Conservation (phyloP, 176 grass and related monocot species). For the Alopecurus myosuroides region DNA sequence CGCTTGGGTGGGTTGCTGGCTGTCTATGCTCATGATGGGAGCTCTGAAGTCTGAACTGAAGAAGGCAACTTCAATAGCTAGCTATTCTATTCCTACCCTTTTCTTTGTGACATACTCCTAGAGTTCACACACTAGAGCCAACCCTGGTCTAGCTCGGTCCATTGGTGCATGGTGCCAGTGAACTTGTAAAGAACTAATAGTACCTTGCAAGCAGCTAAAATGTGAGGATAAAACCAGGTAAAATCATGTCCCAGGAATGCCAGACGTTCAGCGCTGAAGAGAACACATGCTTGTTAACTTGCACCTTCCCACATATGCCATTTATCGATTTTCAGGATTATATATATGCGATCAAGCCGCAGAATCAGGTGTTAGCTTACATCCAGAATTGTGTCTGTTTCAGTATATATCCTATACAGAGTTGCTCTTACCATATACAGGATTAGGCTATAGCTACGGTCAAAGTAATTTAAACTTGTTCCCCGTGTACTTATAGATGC, state of each 20-base stretch:
- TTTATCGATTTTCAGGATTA: neutral
- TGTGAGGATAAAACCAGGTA: neutral
- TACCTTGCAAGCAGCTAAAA: neutral
- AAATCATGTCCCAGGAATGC: neutral
- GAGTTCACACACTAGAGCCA: no score
- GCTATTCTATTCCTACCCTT: no score
- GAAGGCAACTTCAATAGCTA: no score
- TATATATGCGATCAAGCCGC: neutral
- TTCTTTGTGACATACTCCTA: no score
- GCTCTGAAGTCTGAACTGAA: no score
- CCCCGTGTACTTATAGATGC: neutral
- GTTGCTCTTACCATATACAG: neutral
- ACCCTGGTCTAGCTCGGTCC: neutral
- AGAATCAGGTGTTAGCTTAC: neutral
- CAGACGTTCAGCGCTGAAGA: neutral
- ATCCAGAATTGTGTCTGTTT: neutral
- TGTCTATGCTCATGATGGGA: neutral
- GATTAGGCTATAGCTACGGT: neutral
- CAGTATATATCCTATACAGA: neutral
- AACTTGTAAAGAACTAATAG: neutral
- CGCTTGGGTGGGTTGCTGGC: neutral
- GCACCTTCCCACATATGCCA: neutral
- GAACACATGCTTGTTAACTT: no score
- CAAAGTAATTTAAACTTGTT: neutral
- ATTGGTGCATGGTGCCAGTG: neutral